phyloP scores from a whole-genome alignment of 345 rosid species.

The Noccaea bulbosa region DNA sequence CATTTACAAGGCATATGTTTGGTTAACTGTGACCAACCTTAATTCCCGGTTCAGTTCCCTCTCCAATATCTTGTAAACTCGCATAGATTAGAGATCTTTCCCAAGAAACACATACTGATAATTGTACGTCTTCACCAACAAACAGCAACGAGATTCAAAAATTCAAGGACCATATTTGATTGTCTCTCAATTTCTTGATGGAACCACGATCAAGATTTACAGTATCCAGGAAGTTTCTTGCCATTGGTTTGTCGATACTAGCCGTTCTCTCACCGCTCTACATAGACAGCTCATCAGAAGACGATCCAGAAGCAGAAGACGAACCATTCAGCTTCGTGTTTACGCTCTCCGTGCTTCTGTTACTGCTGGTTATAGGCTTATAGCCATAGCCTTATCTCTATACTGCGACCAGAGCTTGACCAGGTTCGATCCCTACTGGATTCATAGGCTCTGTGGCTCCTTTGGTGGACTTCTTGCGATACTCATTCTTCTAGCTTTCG shows the following conservation, averaged over 20 bases:
- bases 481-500: slow-evolving; percentile 60
- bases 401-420: slow-evolving; percentile 55
- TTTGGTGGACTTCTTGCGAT: slow-evolving; percentile 59
- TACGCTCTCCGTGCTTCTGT: slow-evolving; percentile 57
- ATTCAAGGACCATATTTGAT: no score
- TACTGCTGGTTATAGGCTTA: slow-evolving; percentile 51
- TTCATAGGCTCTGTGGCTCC: slow-evolving; percentile 73
- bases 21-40: neutral
- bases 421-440: slow-evolving; percentile 68
- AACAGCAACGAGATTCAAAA: no score
- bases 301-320: slow-evolving; percentile 46
- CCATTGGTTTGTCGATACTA: slow-evolving; percentile 4
- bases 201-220: no score
- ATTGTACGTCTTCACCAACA: no score
- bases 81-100: no score
- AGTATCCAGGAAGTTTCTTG: no score
- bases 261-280: slow-evolving; percentile 67
- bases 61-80: no score
- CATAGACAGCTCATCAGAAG: slow-evolving; percentile 42
- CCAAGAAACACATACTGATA: no score
- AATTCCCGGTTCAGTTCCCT: no score
- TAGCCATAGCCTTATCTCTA: slow-evolving; percentile 54
- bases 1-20: neutral
- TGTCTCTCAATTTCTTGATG: no score
- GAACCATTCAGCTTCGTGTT: slow-evolving; percentile 36